Conservation (phyloP, 2,329 filamentous ascomycete species). For the Alternaria tenuissima region DNA sequence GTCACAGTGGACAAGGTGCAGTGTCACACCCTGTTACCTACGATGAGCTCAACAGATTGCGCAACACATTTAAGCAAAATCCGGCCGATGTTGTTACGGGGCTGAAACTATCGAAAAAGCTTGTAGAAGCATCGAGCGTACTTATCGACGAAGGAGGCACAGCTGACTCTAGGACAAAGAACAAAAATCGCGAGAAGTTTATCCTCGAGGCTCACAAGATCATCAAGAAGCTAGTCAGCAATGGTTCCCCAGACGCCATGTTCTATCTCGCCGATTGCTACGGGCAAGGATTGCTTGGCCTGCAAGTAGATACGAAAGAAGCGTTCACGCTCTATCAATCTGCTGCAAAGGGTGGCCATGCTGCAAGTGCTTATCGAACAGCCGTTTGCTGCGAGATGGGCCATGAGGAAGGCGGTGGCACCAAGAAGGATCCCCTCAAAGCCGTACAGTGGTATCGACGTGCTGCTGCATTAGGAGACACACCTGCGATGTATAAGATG, state of each 20-base stretch:
- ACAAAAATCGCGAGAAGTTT: constrained; percentile 80
- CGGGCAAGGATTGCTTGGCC: constrained; percentile 79
- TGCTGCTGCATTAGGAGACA: constrained; percentile 87
- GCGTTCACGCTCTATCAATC: constrained; percentile 94
- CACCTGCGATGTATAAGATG: constrained; percentile 97
- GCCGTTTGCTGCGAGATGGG: constrained; percentile 98
- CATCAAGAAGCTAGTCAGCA: constrained; percentile 82
- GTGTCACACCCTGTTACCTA: constrained; percentile 70
- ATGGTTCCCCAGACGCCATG: constrained; percentile 83
- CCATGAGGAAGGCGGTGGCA: constrained; percentile 91
- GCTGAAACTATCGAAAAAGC: constrained; percentile 78
- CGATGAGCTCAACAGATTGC: constrained; percentile 79
- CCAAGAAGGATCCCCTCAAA: constrained; percentile 87
- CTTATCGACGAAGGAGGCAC: constrained; percentile 79
- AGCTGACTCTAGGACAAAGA: constrained; percentile 69
- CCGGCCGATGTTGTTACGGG: constrained; percentile 76
- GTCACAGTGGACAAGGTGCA: constrained; percentile 34
- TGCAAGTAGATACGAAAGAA: constrained; percentile 86
- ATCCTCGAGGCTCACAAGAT: constrained; percentile 87
- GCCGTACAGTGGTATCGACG: constrained; percentile 98
- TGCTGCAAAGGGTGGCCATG: constrained; percentile 87
- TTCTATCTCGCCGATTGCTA: constrained; percentile 92
- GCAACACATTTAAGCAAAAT: constrained; percentile 71
- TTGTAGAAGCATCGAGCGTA: constrained; percentile 83
- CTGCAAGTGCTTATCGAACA: constrained; percentile 88